Evolutionary conservation across 805 yeast species (phyloP).

Genomic region (Wickerhamomyces hampshirensis): DNA sequence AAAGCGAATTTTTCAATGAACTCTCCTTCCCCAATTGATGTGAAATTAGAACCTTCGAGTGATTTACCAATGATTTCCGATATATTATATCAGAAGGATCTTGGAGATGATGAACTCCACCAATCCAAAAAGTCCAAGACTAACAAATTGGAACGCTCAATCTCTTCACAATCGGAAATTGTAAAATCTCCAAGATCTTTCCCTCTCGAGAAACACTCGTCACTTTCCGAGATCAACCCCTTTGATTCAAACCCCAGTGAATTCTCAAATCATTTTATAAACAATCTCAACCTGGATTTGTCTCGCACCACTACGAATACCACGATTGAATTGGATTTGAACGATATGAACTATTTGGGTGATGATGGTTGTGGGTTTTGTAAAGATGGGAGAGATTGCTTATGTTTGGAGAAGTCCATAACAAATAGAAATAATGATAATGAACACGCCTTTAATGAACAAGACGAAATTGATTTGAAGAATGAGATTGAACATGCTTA

Average conservation of each 20-base stretch:
- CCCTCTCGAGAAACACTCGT: too few species aligned
- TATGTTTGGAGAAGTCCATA: slow-evolving; percentile 13
- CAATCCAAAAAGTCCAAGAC: slow-evolving; percentile 15
- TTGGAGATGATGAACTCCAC: too few species aligned
- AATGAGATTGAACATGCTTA: slow-evolving; percentile 6
- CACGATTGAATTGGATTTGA: slow-evolving; percentile 14
- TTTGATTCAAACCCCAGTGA: too few species aligned
- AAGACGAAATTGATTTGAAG: slow-evolving; percentile 8
- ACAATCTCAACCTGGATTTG: too few species aligned
- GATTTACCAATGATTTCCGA: slow-evolving; percentile 15
- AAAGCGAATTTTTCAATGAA: slow-evolving; percentile 5
- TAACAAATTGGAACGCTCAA: slow-evolving; percentile 14
- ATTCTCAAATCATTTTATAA: too few species aligned
- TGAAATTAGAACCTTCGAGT: slow-evolving; percentile 2
- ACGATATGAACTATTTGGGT: slow-evolving; percentile 12
- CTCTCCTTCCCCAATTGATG: slow-evolving; percentile 24
- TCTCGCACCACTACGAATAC: slow-evolving; percentile 20
- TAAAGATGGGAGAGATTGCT: slow-evolving; percentile 11
- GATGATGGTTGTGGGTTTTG: slow-evolving; percentile 17
- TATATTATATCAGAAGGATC: neutral
- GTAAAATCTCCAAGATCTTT: too few species aligned
- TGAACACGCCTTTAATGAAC: slow-evolving; percentile 10
- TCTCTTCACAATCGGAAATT: slow-evolving; percentile 14
- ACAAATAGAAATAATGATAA: too few species aligned
- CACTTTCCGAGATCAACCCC: too few species aligned